phyloP scores from a whole-genome alignment of 2,329 filamentous ascomycete genomes.

The Cordyceps cateniannulata region DNA sequence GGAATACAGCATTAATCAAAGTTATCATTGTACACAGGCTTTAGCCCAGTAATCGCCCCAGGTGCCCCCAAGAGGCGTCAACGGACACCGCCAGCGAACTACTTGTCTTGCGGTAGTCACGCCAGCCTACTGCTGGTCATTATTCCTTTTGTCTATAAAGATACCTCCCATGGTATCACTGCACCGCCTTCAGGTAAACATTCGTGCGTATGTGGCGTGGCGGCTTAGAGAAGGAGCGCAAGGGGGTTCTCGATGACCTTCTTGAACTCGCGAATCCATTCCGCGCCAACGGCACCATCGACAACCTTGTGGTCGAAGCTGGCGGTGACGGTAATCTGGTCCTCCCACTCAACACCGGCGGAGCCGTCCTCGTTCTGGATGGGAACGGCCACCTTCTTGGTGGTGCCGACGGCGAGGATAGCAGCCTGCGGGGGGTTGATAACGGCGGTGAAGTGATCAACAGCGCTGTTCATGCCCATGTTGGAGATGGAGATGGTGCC shows the following conservation, averaged over 20 bases:
- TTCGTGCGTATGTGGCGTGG: not conserved
- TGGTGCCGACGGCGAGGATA: conserved; percentile 91
- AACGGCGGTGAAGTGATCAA: conserved; percentile 95
- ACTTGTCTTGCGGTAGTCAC: not conserved
- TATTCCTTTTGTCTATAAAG: conserved; percentile 12
- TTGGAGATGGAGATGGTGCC: conserved; percentile 99
- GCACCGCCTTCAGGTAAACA: not conserved
- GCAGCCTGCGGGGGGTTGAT: conserved; percentile 98
- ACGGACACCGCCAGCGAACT: not conserved
- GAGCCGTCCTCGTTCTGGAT: conserved; percentile 78
- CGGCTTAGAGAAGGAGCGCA: conserved; percentile 77
- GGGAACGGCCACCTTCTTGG: conserved; percentile 89
- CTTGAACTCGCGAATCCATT: conserved; percentile 97
- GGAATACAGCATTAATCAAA: conserved; percentile 34
- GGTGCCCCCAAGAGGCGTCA: not conserved
- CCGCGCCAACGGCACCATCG: conserved; percentile 89
- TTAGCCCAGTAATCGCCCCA: conserved; percentile 22
- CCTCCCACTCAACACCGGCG: conserved; percentile 76
- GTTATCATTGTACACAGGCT: conserved; percentile 36
- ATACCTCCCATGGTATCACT: conserved; percentile 13
- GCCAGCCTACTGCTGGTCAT: conserved; percentile 12
- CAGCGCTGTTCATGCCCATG: conserved; percentile 98
- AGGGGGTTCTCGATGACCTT: conserved; percentile 96
- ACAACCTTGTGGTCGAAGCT: conserved; percentile 99
- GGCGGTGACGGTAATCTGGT: conserved; percentile 90